Evolutionary conservation across 1,284 basidiomycete genomes (phyloP), one percentile per base, ranked within the genome.

Genomic region (Microbotryum lychnidis-dioicae): DNA sequence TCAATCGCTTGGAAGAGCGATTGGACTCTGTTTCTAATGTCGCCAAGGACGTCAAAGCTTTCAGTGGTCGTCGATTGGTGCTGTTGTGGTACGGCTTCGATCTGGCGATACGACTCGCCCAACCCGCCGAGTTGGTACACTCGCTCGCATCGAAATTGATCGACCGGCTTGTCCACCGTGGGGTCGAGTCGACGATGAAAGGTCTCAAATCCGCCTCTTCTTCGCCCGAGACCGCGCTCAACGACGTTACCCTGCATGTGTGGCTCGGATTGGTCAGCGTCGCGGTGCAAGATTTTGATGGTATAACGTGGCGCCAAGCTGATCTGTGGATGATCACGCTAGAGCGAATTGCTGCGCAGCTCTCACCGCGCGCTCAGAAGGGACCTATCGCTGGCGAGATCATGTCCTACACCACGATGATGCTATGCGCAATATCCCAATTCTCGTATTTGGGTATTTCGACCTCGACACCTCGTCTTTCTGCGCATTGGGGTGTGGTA

Each of bases 231-330:
- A 71, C 74, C 46, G 49, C 23, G n/a, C 69, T 82, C 23, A 74
- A 77, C 48, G 78, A 80, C 73, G 76, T 76, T 27, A 76, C 80
- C 0, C 80, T 84, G 1, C 85, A 89, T 67, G 71, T 87, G 14
- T 96, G 91, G 92, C 79, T 92, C 46, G 82, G 82, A 49, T 70
- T 90, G 20, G 79, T 90, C 44, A 84, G 91, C 70, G 69, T 85
- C 2, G 65, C 68, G 7, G 25, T 61, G 16, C 29, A 21, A 23
- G 51, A 50, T 0, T 3, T 12, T 60, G 3, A 45, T 61, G 50
- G 50, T 62, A 56, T 47, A 49, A 10, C 54, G 16, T 51, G 47
- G 20, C 8, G 48, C 47, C 49, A 50, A 3, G 72, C 69, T 8
- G 68, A 79, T n/a, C 75, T 86, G 33, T 73, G 76, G 55, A 70